Evolutionary conservation across 2,329 filamentous ascomycete genomes (phyloP).

Genomic region (Botrytis cinerea): DNA sequence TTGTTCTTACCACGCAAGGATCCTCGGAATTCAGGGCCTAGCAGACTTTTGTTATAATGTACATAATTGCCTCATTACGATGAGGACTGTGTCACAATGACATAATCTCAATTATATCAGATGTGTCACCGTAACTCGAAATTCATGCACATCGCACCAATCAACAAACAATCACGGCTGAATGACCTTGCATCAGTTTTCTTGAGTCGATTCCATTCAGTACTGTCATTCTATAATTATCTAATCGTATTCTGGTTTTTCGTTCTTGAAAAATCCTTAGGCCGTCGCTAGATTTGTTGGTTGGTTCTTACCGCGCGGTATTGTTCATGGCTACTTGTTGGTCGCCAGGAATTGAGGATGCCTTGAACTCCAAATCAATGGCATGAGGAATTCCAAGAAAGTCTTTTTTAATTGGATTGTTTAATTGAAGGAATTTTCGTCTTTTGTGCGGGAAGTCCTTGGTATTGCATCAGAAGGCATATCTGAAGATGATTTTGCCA

Average conservation of each 20-base stretch:
- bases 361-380: background rate
- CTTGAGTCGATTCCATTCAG: too few relatives aligned
- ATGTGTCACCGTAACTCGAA: background rate
- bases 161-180: background rate
- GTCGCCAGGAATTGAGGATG: background rate
- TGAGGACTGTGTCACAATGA: background rate
- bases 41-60: background rate
- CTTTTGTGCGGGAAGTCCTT: background rate
- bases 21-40: background rate
- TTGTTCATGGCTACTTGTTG: background rate
- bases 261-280: too few relatives aligned
- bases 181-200: background rate
- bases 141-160: background rate
- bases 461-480: background rate
- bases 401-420: background rate
- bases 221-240: background rate
- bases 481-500: background rate
- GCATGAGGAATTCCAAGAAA: background rate
- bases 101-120: background rate
- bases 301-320: conserved; percentile 10
- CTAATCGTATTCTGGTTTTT: background rate
- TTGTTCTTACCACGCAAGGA: background rate
- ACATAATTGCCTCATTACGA: background rate
- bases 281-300: background rate
- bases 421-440: background rate